Base-by-base conservation (phyloP, 176 grass and related monocot species). In the Themeda triandra region DNA sequence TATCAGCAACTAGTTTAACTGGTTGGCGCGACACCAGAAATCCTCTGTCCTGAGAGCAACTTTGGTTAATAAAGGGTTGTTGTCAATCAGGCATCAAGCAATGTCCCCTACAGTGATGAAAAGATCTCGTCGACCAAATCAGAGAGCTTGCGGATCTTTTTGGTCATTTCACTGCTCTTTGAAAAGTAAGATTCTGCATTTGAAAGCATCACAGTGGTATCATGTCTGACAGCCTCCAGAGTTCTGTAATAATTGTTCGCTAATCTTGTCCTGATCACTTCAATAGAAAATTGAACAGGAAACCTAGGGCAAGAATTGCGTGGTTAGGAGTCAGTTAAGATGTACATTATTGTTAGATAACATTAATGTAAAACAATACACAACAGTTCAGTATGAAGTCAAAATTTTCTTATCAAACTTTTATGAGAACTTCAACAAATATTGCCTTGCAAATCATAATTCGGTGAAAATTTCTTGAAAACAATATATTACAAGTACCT, bases 181-280 rank as follows among this genome's bases (percentile, higher is more conserved):
- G 82, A 63, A 71, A 98, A 93, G 86, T 95, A 98, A 19, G 89
- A 90, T 48, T 89, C 64, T 0, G 89, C 86, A 84, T 93, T 89
- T 45, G 71, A 78, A 87, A 95, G 56, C 91, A 95, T 94, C 66
- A 94, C 91, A n/a, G 40, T 71, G 30, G 87, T 88, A 78, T 98
- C 96, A 75, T 95, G 91, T 85, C 80, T 89, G 44, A 95, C 83
- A 53, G 96, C 92, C 59, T 94, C 93, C 66, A 92, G 48, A 67
- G 91, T 95, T 66, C 91, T 90, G 85, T 94, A 94, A 81, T 95
- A 95, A 80, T 90, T 87, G 33, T 86, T 98, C 27, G 92, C 86
- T 36, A 95, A 81, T 84, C 93, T 95, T 87, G 69, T 92, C 74
- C 87, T 95, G 75, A 98, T 95, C 63, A 95, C 93, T 81, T 95